phyloP scores from a whole-genome alignment of 495 filamentous ascomycete genomes.

The Aspergillus incahuasiensis region DNA sequence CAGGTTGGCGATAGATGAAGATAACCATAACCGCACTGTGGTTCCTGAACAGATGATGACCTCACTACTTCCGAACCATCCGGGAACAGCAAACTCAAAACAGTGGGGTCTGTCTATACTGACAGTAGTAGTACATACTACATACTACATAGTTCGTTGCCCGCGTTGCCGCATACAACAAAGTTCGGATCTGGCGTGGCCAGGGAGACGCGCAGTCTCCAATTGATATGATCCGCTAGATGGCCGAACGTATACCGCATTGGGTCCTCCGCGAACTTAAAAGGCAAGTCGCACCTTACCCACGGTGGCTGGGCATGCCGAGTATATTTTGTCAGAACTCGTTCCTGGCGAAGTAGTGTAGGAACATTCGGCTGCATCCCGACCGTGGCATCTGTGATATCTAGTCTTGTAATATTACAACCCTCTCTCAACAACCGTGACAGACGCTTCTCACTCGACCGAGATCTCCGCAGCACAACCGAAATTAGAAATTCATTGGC shows the following conservation, averaged over 20 bases:
- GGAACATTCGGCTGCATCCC: neutral
- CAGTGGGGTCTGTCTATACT: neutral
- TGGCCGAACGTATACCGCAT: conserved; percentile 18
- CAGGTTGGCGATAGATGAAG: no score
- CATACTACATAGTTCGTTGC: no score
- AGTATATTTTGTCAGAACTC: neutral
- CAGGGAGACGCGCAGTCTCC: conserved; percentile 26
- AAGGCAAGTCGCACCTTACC: neutral
- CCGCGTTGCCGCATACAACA: conserved; percentile 22
- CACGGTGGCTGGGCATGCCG: neutral
- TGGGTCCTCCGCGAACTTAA: neutral
- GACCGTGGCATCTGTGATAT: no score
- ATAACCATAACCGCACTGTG: no score
- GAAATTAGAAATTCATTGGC: no score
- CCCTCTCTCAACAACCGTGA: neutral
- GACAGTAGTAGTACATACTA: no score
- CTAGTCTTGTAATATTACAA: neutral
- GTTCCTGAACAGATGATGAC: neutral
- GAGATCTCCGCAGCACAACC: no score
- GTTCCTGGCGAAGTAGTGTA: neutral
- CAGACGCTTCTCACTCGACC: no score
- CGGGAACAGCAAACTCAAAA: neutral
- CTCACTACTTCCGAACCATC: neutral
- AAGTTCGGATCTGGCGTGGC: conserved; percentile 35
- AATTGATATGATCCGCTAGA: conserved; percentile 18